phyloP scores from a whole-genome alignment of 2,329 filamentous ascomycete genomes.

The Raffaelea albimanens region DNA sequence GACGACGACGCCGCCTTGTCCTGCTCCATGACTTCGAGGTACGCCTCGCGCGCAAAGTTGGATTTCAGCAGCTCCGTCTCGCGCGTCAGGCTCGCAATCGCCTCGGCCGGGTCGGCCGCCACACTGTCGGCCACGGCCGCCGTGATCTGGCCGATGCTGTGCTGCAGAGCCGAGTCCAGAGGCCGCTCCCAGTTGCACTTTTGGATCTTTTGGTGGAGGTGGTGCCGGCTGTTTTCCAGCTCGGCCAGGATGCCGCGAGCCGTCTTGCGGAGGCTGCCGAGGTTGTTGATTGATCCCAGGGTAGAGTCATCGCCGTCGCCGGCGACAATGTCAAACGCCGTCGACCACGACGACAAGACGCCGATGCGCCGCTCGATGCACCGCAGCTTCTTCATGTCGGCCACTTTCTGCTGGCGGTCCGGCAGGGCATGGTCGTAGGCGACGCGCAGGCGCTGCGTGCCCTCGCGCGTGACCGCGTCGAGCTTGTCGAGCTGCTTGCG shows the following conservation, averaged over 20 bases:
- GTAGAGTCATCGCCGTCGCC: constrained; percentile 59
- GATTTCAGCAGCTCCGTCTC: constrained; percentile 82
- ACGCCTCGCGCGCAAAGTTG: constrained; percentile 71
- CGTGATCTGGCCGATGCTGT: constrained; percentile 70
- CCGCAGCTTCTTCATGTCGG: constrained; percentile 70
- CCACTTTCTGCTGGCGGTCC: constrained; percentile 71
- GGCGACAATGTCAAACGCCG: constrained; percentile 69
- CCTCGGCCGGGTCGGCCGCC: constrained; percentile 53
- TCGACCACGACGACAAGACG: constrained; percentile 84
- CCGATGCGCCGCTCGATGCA: constrained; percentile 77
- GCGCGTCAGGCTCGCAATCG: constrained; percentile 57
- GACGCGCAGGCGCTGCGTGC: constrained; percentile 65
- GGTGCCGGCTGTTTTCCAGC: constrained; percentile 80
- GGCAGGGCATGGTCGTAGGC: constrained; percentile 73
- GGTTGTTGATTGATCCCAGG: too few relatives aligned
- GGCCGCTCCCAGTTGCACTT: constrained; percentile 80
- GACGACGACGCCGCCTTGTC: constrained; percentile 56
- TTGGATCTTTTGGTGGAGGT: constrained; percentile 75
- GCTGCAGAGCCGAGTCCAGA: constrained; percentile 79
- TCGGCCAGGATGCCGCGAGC: constrained; percentile 83
- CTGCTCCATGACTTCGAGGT: constrained; percentile 69
- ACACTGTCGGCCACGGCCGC: constrained; percentile 56
- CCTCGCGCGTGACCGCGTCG: constrained; percentile 65
- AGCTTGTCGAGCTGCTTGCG: constrained; percentile 83
- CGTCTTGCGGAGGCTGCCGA: constrained; percentile 74